Conservation (phyloP, 2,329 filamentous ascomycete genomes). For the Fusarium stilboides region DNA sequence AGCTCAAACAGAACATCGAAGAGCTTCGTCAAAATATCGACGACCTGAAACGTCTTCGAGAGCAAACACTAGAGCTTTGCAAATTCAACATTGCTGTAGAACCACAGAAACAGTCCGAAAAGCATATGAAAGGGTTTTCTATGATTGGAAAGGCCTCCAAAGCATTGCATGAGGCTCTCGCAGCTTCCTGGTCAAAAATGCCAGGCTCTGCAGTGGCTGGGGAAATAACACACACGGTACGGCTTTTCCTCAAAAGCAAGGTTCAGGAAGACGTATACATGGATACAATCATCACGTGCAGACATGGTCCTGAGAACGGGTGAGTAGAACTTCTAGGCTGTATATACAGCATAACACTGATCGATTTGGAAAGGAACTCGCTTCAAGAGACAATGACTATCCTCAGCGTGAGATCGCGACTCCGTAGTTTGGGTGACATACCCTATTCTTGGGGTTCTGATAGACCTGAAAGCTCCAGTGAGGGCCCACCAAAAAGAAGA, state of each 20-base stretch:
- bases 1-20: neutral
- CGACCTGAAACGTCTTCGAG: slow-evolving; percentile 6
- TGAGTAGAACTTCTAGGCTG: neutral
- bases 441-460: neutral
- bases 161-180: slow-evolving; percentile 1
- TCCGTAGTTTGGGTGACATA: neutral
- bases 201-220: neutral
- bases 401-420: neutral
- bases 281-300: slow-evolving; percentile 3
- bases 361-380: too few relatives aligned
- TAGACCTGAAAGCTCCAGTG: neutral
- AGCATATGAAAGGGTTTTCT: neutral
- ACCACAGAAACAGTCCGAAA: neutral
- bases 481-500: neutral
- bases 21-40: slow-evolving; percentile 3
- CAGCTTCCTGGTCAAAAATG: neutral
- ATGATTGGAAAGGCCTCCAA: neutral
- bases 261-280: neutral
- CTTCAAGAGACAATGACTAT: neutral
- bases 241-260: neutral
- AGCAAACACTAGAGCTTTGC: neutral
- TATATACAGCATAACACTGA: neutral
- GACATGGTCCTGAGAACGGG: neutral
- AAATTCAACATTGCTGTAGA: neutral
- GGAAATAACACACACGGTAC: neutral